Conservation (phyloP, 2,329 filamentous ascomycete genomes). For the Aspergillus sp. region DNA sequence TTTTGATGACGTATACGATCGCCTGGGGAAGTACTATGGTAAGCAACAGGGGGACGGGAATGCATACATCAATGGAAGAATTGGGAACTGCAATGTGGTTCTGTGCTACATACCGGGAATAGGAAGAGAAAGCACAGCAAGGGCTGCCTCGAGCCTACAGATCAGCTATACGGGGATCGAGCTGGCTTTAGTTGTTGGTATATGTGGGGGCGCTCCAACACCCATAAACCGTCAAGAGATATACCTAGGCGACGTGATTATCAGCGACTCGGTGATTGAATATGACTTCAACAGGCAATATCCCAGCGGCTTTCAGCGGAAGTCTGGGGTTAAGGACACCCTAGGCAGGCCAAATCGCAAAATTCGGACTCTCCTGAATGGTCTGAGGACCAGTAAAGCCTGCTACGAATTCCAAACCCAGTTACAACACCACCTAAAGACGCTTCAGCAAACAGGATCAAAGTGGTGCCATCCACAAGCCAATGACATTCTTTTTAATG, state of each 20-base stretch:
- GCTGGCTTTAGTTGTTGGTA: background rate
- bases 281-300: constrained; percentile 27
- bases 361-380: background rate
- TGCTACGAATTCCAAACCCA: background rate
- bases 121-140: constrained; percentile 4
- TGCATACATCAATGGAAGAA: constrained; percentile 5
- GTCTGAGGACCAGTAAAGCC: background rate
- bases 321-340: background rate
- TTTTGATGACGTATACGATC: background rate
- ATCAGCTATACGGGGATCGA: background rate
- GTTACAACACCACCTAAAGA: background rate
- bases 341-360: constrained; percentile 4
- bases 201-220: background rate
- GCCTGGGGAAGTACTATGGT: background rate
- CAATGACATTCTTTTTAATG: background rate
- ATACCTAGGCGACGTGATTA: constrained; percentile 28
- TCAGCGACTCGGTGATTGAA: constrained; percentile 24
- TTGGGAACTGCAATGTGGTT: constrained; percentile 7
- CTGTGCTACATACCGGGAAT: constrained; percentile 6
- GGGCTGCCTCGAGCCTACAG: constrained; percentile 2
- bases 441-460: background rate
- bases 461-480: background rate
- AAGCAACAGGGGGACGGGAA: constrained; percentile 5
- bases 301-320: constrained; percentile 16
- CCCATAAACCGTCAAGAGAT: constrained; percentile 7